Evolutionary conservation across 805 yeast genomes (phyloP), one percentile per base, ranked within the genome.

Genomic region (Yamadazyma insecticola): DNA sequence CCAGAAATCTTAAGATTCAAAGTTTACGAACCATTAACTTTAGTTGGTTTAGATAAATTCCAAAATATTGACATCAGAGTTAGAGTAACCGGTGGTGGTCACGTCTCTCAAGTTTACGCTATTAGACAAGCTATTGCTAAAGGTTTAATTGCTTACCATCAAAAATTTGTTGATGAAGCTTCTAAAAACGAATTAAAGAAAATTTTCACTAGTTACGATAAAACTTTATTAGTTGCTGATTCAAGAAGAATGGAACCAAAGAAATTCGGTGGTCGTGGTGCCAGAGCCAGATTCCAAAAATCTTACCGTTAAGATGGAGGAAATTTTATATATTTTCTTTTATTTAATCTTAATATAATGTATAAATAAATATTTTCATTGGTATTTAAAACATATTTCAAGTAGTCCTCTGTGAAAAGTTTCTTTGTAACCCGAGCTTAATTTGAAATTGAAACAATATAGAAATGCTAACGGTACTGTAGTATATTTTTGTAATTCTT

Each of bases 241-340:
- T 78, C 97, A 60, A 88, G 98, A 85, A 90, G 95, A 83, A 82
- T 89, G 83, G 98, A 92, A 81, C 98, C 98, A 82, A 92, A 92
- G 97, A 92, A 92, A 81, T 92, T 92, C 80, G 98, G 98, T 81
- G 98, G 98, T 81, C 95, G 95, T 74, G 98, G 98, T 86, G 98
- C 98, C 77, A 92, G 98, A 80, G 92, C 98, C 68, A 90, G 97
- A 79, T 90, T 86, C 97, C 98, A 92, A 82, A 92, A 92, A 74
- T 92, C 98, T 71, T 92, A 92, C 92, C 98, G 98, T 89, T 92
- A 90, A 76, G 45, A 27, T 30, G 17, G n/a, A n/a, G n/a, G n/a
- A n/a, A n/a, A 14, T 22, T 24, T 17, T 32, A 32, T 23, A 29
- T 7, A 13, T n/a, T 19, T 19, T 19, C 11, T 12, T 25, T 25